Conservation (phyloP, 2,329 filamentous ascomycete species). For the Podosphaera aphanis region DNA sequence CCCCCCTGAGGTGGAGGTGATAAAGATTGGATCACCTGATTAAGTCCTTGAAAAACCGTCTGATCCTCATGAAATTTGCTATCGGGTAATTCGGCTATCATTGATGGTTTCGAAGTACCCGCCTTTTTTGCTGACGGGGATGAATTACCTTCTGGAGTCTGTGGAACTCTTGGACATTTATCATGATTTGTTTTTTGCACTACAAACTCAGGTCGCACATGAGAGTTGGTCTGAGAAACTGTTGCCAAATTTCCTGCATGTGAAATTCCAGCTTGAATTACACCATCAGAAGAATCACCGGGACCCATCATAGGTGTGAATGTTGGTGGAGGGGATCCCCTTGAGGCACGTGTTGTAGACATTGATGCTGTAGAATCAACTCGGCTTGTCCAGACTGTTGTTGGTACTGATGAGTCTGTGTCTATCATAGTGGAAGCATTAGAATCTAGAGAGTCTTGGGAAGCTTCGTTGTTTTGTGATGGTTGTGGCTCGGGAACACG, state of each 20-base stretch:
- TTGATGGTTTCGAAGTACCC: conserved; percentile 51
- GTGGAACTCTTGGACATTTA: conserved; percentile 21
- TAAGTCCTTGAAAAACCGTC: conserved; percentile 71
- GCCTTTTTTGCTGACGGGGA: conserved; percentile 13
- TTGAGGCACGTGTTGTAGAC: conserved; percentile 73
- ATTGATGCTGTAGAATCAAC: conserved; percentile 70
- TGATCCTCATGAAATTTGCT: conserved; percentile 73
- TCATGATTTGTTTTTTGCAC: conserved; percentile 66
- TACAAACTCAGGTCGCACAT: conserved; percentile 53
- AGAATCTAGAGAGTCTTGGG: conserved; percentile 5
- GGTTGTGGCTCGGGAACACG: conserved; percentile 18
- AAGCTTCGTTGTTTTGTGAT: conserved; percentile 28
- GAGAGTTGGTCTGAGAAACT: conserved; percentile 54
- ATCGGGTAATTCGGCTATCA: conserved; percentile 74
- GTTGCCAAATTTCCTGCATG: conserved; percentile 76
- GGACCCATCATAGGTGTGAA: conserved; percentile 70
- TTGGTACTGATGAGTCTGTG: neutral
- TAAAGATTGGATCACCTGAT: conserved; percentile 29
- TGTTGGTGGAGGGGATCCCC: conserved; percentile 82
- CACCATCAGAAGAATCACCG: conserved; percentile 44
- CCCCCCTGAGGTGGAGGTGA: conserved; percentile 19
- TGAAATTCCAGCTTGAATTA: conserved; percentile 78
- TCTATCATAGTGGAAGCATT: conserved; percentile 4
- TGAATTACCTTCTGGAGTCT: conserved; percentile 14
- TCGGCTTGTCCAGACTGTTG: conserved; percentile 28